phyloP scores from a whole-genome alignment of 257 asterid species.

The Jacaranda mimosifolia region DNA sequence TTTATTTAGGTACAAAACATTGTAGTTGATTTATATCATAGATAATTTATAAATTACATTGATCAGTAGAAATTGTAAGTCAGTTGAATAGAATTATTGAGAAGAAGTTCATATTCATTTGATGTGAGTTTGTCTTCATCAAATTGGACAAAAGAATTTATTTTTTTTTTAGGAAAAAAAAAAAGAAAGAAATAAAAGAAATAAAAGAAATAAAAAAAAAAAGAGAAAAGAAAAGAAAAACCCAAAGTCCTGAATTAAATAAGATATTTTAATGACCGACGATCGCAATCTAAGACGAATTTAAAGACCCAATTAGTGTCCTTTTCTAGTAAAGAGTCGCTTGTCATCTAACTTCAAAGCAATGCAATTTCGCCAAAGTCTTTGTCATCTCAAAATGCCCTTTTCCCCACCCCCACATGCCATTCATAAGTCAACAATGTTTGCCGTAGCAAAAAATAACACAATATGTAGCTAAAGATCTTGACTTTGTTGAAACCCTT shows the following conservation, averaged over 20 bases:
- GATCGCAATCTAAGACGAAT: slow-evolving; percentile 28
- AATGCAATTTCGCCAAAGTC: slow-evolving; percentile 18
- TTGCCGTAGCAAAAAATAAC: neutral
- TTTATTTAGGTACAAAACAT: too few relatives aligned
- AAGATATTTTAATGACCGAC: neutral
- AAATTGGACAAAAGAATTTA: too few relatives aligned
- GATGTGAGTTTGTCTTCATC: too few relatives aligned
- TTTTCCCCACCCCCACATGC: neutral
- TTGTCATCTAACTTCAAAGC: slow-evolving; percentile 29
- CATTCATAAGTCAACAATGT: slow-evolving; percentile 19
- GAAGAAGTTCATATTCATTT: too few relatives aligned
- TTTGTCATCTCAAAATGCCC: slow-evolving; percentile 26
- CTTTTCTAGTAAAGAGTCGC: slow-evolving; percentile 35
- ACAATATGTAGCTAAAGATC: neutral
- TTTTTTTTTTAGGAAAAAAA: too few relatives aligned
- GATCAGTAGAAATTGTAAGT: too few relatives aligned
- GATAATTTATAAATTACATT: neutral
- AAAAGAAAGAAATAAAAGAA: too few relatives aligned
- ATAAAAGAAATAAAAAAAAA: neutral
- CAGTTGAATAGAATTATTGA: too few relatives aligned
- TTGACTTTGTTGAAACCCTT: slow-evolving; percentile 4
- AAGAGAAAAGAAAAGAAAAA: neutral
- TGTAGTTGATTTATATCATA: too few relatives aligned
- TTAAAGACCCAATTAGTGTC: slow-evolving; percentile 24
- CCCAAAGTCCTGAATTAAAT: slow-evolving; percentile 6